Base-by-base conservation (phyloP, 768 basidiomycete genomes). In the Multifurca ochricompacta region DNA sequence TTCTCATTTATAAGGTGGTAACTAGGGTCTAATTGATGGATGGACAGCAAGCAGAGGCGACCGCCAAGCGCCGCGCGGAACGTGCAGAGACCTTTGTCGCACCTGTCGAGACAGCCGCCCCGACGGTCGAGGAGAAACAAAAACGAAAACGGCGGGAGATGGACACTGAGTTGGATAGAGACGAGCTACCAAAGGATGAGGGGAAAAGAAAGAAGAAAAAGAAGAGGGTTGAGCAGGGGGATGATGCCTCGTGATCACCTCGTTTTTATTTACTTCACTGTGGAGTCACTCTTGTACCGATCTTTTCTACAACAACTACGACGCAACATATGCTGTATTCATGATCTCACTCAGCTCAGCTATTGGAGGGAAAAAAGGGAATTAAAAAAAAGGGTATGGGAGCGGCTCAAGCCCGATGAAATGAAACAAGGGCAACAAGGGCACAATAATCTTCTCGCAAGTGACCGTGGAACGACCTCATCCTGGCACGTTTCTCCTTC, bases 21-120 rank as follows among this genome's bases (percentile, higher is more conserved):
- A 37, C 43, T 51, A n/a, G 53, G 30, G 13, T 6, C 6, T 14
- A 16, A 27, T 13, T 5, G n/a, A 9, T 30, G 6, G 39, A 30
- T 52, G 11, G 9, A 36, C 54, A 94, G 89, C 93, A 97, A 90
- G 76, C 78, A 23, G 86, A 87, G 58, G 76, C 77, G 10, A 79
- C 80, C 4, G 83, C 78, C 21, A 80, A 83, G 63, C 81, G 85
- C 51, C 81, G 76, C 41, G 86, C 82, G 21, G 83, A 89, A 67
- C 84, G 96, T 19, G 89, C 90, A 50, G 85, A 91, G 68, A 90
- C 80, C 0, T 98, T 89, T 52, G 75, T 93, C 42, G 90, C 93
- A 2, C 96, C 96, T 2, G 75, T 71, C n/a, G 95, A 99, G 68
- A 72, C 72, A 19, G 78, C 77, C 2, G 87, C 77, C 21, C 81